Conservation (phyloP, 306 rosid genomes). For the Corylus heterophylla region DNA sequence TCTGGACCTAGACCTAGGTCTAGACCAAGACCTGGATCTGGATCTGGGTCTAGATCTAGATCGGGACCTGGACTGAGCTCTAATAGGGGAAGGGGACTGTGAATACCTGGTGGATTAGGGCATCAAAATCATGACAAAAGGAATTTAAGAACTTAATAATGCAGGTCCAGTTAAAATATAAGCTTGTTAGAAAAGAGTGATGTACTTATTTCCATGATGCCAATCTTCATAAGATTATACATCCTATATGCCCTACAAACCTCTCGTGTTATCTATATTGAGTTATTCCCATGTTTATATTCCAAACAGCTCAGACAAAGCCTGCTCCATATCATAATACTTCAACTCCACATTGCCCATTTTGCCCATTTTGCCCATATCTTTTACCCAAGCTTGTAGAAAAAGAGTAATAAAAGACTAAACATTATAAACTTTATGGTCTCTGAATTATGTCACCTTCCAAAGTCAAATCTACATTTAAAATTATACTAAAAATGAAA, state of each 20-base stretch:
- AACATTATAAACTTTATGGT: not conserved
- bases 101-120: conserved; percentile 53
- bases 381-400: not conserved
- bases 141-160: not conserved
- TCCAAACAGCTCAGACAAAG: not conserved
- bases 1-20: conserved; percentile 55
- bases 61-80: conserved; percentile 64
- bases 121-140: not conserved
- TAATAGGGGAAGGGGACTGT: conserved; percentile 77
- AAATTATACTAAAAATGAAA: not conserved
- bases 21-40: conserved; percentile 52
- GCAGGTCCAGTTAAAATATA: not conserved
- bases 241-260: not conserved
- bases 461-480: not conserved
- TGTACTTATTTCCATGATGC: not conserved
- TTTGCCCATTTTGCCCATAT: not conserved
- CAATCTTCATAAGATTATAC: not conserved
- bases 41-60: conserved; percentile 63
- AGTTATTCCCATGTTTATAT: not conserved
- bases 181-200: not conserved
- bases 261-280: not conserved
- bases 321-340: not conserved
- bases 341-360: not conserved
- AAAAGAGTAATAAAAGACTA: not conserved
- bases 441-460: not conserved